These are phyloP conservation scores for Priceomyces melissophilus DNA, from an alignment of 805 yeast genomes.

Conservation along the genomic window DNA sequence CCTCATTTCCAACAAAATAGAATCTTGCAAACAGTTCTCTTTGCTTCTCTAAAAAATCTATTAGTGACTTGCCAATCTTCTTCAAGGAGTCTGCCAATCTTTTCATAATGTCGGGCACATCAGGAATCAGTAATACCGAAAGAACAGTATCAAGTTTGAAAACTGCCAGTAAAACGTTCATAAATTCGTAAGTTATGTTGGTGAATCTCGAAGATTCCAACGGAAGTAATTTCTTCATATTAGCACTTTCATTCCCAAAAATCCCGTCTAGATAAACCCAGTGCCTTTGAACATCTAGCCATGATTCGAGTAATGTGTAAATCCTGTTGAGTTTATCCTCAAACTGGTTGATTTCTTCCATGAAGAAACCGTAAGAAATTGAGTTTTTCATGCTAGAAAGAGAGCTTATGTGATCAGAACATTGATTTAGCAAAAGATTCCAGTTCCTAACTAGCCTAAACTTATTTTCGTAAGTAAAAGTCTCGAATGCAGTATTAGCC, in stretches of 20 bases:
- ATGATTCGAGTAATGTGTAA: conserved; percentile 52
- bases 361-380: conserved; percentile 55
- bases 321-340: conserved; percentile 54
- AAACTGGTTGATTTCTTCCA: conserved; percentile 51
- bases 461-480: conserved; percentile 50
- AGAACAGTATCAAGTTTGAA: conserved; percentile 49
- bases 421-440: conserved; percentile 56
- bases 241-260: conserved; percentile 52
- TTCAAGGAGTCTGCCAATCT: conserved; percentile 53
- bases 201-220: conserved; percentile 65
- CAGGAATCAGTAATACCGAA: conserved; percentile 53
- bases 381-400: conserved; percentile 72
- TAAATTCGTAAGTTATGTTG: conserved; percentile 59
- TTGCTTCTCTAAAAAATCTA: conserved; percentile 78
- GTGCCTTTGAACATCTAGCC: conserved; percentile 85
- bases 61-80: conserved; percentile 60
- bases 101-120: conserved; percentile 43
- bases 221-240: conserved; percentile 62
- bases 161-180: conserved; percentile 46
- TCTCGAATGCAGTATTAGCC: conserved; percentile 49
- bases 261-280: conserved; percentile 86
- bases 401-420: conserved; percentile 58
- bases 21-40: conserved; percentile 76
- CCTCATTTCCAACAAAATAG: conserved; percentile 88
- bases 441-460: conserved; percentile 63